Base-by-base conservation (phyloP, 2,329 filamentous ascomycete genomes). In the Chrysosporium keratinophilum region DNA sequence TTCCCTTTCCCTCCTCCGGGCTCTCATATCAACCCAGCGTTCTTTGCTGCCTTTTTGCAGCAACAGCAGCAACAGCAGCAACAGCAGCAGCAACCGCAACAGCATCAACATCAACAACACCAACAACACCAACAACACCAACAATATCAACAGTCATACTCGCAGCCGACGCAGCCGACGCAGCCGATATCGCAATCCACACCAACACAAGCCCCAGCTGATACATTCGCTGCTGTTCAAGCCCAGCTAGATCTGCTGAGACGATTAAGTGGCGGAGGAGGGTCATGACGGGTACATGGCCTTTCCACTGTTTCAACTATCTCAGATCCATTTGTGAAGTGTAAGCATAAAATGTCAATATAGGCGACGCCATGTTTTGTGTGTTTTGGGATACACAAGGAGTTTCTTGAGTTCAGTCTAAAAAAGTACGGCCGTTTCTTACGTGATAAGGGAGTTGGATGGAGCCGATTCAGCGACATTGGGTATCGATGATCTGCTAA, bases 1-100 rank as follows among this genome's bases (percentile, higher is more conserved):
- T 68, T 69, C 52, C 64, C 62, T 34, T 62, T 70, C 40, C 63
- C 71, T 14, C 65, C 69, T 35, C 65, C 65, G 44, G 70, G 74
- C 57, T 69, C 76, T 9, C 78, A 78, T 59, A 74, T 81, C 56
- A 82, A 81, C 58, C 80, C 80, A 2, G 74, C 77, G 1, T 77
- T 83, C 62, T 72, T 83, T 55, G 74, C 76, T 58, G 64, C 64
- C 17, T 51, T 71, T 40, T 74, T 75, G 54, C 70, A 72, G 51
- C 70, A 49, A 71, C 72, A 56, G 69, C 72, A 56, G 69, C 67
- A 28, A 64, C 66, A 51, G 39, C 62, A 62, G 33, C 61, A 65
- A 47, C 64, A 62, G 15, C 60, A 62, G 15, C 63, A 62, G 52
- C 58, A 61, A 31, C 62, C 39, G 11, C 28, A 42, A 14, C 41